Conservation (phyloP, 306 rosid genomes). For the Quillaja saponaria region DNA sequence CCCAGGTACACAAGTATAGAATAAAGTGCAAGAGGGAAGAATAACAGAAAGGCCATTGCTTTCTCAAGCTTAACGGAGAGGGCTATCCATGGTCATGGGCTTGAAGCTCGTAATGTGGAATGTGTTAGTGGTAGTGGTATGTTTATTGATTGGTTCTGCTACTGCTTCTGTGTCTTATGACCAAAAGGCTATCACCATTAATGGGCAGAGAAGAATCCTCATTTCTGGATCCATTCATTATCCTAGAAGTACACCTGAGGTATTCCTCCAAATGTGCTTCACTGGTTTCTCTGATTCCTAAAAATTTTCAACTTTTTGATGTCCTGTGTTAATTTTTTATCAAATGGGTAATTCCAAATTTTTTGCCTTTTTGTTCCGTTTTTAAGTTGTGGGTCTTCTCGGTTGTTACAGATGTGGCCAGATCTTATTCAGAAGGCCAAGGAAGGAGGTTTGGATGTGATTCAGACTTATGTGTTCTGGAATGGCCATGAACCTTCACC, state of each 20-base stretch:
- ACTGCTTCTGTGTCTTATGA: conserved; percentile 87
- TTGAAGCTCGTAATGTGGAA: conserved; percentile 72
- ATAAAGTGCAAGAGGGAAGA: conserved; percentile 51
- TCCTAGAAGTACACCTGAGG: conserved; percentile 98
- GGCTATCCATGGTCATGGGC: conserved; percentile 44
- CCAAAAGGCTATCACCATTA: conserved; percentile 71
- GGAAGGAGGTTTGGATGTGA: conserved; percentile 96
- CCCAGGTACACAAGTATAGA: conserved; percentile 46
- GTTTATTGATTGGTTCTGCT: conserved; percentile 44
- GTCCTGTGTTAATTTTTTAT: conserved; percentile 23
- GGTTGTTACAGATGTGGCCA: conserved; percentile 89
- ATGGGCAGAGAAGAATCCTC: conserved; percentile 86
- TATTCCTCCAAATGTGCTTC: conserved; percentile 55
- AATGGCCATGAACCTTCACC: conserved; percentile 97
- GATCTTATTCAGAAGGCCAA: conserved; percentile 98
- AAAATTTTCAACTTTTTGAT: conserved; percentile 1
- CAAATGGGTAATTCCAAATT: conserved; percentile 37
- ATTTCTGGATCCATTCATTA: conserved; percentile 98
- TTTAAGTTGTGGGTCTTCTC: conserved; percentile 9
- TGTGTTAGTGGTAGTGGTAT: conserved; percentile 43
- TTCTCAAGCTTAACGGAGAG: conserved; percentile 32
- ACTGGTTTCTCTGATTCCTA: conserved; percentile 15
- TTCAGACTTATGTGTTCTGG: conserved; percentile 98
- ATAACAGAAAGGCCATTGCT: conserved; percentile 39
- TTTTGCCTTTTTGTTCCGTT: neutral